Conservation (phyloP, 768 basidiomycete genomes). For the Phlebiopsis flavidoalba region DNA sequence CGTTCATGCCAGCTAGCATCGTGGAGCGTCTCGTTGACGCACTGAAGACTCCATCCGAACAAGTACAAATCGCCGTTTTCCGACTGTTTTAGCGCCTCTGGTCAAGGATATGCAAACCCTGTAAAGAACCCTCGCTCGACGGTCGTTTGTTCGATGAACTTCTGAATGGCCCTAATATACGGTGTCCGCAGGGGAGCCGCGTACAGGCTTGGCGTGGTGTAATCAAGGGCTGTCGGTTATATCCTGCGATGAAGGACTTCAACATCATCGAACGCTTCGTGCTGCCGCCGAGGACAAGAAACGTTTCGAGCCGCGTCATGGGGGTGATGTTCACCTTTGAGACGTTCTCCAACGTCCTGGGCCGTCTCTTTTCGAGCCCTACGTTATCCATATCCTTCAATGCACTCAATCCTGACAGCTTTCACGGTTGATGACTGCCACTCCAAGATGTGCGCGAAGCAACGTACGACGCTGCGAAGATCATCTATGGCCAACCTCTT, state of each 20-base stretch:
- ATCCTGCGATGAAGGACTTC: conserved; percentile 77
- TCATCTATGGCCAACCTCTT: conserved; percentile 87
- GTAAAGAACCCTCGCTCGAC: conserved; percentile 66
- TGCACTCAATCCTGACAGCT: conserved; percentile 69
- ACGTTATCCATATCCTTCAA: conserved; percentile 76
- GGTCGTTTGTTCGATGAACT: conserved; percentile 73
- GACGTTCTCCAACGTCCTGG: conserved; percentile 80
- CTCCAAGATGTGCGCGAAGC: conserved; percentile 89
- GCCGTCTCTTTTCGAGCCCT: conserved; percentile 92
- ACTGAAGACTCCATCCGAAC: conserved; percentile 89
- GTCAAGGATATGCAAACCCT: conserved; percentile 63
- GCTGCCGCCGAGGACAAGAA: conserved; percentile 87
- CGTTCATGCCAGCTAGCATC: conserved; percentile 71
- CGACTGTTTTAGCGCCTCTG: conserved; percentile 87
- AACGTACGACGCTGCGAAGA: conserved; percentile 83
- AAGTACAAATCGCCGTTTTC: conserved; percentile 96
- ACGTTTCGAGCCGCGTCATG: conserved; percentile 77
- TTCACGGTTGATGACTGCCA: conserved; percentile 92
- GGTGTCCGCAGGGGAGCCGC: conserved; percentile 95
- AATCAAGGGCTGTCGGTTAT: conserved; percentile 90
- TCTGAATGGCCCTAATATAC: conserved; percentile 77
- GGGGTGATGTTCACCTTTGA: conserved; percentile 96
- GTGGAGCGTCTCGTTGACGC: conserved; percentile 85
- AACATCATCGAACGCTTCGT: conserved; percentile 70
- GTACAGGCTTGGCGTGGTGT: conserved; percentile 92